Conservation (phyloP, 1,139 yeast species). For the Suhomyces bokatorum region DNA sequence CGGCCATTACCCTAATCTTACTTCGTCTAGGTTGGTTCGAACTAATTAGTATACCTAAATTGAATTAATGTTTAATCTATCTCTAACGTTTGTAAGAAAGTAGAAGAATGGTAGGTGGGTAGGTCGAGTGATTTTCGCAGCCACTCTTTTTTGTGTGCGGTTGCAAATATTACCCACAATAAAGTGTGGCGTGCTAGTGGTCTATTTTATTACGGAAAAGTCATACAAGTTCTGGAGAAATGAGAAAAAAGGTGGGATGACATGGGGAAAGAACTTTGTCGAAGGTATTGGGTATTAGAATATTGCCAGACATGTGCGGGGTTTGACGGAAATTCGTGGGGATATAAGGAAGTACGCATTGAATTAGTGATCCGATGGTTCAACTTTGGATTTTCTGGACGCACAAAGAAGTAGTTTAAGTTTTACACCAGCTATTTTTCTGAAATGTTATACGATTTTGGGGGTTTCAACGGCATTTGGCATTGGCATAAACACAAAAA, state of each 20-base stretch:
- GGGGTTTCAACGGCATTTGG: no score
- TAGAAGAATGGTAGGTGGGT: no score
- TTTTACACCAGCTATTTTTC: no score
- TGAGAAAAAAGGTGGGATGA: not conserved
- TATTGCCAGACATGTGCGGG: not conserved
- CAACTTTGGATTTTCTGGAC: no score
- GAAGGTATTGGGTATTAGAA: not conserved
- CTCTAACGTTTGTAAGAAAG: not conserved
- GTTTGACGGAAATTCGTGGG: not conserved
- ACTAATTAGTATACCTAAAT: not conserved
- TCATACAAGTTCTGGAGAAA: not conserved
- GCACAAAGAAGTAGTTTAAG: no score
- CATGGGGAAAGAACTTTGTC: not conserved
- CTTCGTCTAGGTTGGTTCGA: not conserved
- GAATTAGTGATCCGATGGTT: no score
- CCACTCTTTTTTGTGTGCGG: constrained; percentile 2
- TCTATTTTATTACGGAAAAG: not conserved
- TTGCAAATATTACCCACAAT: not conserved
- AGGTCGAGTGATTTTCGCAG: constrained; percentile 6
- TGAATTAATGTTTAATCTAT: constrained; percentile 5
- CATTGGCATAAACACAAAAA: no score
- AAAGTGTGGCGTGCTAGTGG: not conserved
- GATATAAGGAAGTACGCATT: no score
- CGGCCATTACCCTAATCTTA: not conserved
- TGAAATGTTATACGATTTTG: no score